Evolutionary conservation across 2,329 filamentous ascomycete genomes (phyloP), one percentile per base, ranked within the genome.

Genomic region (Xylaria arbuscula): DNA sequence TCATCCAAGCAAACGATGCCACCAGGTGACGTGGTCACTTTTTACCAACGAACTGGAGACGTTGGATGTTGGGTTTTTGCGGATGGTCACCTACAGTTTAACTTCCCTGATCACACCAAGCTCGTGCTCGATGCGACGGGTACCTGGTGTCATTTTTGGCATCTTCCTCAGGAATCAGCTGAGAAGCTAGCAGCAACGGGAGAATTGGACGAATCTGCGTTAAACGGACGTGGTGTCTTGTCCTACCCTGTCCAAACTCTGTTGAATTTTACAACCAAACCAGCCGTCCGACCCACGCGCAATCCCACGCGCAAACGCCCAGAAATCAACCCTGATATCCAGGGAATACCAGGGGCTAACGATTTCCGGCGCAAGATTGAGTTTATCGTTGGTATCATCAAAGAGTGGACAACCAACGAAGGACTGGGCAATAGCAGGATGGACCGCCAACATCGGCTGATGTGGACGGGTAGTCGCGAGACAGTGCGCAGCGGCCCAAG

Each of bases 101-200:
- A 96, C 81, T 96, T 96, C 79, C 92, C 93, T 2, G 93, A 96
- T 73, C 93, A 96, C 78, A 95, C 93, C 67, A 96, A 96, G 81
- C 87, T 96, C 63, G 90, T 95, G 13, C 82, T 96, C 32, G 92
- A 93, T 66, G 83, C 90, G 0, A 88, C 91, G 36, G 92, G 91
- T n/a, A 88, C 86, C 1, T 91, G 89, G 85, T 91, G 92, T 73
- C 91, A 93, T 77, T 93, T 94, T 77, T 92, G 92, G 82, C 90
- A 93, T 75, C 87, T 94, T 22, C 88, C 91, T 0, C 83, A 88
- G n/a, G 88, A 91, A 67, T 92, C 92, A 0, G 89, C 91, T 2
- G 83, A 88, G 71, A 86, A 89, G 47, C 86, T 95, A 11, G 84
- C 87, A 2, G 80, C 85, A 36, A 89, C 88, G 1, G 90, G 90